A percentile compares a stretch with the other conserved stretches of the same genome.
These are phyloP conservation scores for Penicillium dipodomyicola DNA, from an alignment of 495 filamentous ascomycete genomes.

Conservation along the genomic window DNA sequence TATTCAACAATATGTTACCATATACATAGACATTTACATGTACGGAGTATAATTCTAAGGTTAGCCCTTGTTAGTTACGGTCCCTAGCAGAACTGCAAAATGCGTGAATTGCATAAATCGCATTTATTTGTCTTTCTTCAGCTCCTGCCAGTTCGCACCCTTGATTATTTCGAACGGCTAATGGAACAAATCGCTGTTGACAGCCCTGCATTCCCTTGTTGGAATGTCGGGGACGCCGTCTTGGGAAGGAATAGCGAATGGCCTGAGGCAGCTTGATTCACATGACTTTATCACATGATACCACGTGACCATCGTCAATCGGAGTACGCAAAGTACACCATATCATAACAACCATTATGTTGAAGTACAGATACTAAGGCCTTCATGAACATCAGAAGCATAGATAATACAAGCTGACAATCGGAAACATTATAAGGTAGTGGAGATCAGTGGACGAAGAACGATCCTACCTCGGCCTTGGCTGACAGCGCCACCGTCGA, in stretches of 20 bases:
- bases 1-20: too few relatives aligned
- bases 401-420: not conserved
- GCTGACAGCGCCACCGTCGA: conserved; percentile 11
- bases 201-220: not conserved
- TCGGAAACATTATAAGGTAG: not conserved
- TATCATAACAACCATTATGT: not conserved
- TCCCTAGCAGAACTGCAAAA: too few relatives aligned
- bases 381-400: not conserved
- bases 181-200: not conserved
- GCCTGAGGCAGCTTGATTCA: not conserved
- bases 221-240: not conserved
- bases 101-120: too few relatives aligned
- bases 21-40: too few relatives aligned
- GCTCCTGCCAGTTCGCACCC: too few relatives aligned
- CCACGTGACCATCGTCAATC: not conserved
- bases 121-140: too few relatives aligned
- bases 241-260: not conserved
- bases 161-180: not conserved
- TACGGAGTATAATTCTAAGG: too few relatives aligned
- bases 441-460: not conserved
- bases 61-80: too few relatives aligned
- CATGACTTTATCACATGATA: not conserved
- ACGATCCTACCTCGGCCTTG: not conserved
- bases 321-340: not conserved
- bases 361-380: not conserved